Percentiles rank a stretch among this genome's conserved stretches.
Conservation (phyloP, 768 basidiomycete species). For the Amanita phalloides region DNA sequence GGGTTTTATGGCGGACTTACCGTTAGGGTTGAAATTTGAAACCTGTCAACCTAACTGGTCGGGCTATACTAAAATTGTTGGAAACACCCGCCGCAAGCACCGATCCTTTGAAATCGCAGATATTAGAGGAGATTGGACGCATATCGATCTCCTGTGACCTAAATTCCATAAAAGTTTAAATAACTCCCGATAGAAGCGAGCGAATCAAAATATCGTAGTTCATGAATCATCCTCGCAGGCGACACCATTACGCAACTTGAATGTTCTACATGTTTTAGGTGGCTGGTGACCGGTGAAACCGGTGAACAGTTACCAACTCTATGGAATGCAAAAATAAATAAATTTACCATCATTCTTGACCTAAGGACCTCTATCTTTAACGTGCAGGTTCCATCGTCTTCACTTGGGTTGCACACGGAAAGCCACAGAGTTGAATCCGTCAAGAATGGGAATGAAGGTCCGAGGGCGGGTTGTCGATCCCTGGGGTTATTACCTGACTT, state of each 20-base stretch:
- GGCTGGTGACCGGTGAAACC: not conserved
- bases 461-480: conserved; percentile 57
- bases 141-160: not conserved
- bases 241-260: not conserved
- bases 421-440: conserved; percentile 73
- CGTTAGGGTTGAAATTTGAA: conserved; percentile 40
- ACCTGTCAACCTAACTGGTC: conserved; percentile 22
- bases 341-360: not conserved
- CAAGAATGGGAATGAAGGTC: conserved; percentile 64
- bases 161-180: not conserved
- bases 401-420: conserved; percentile 10
- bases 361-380: not conserved
- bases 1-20: conserved; percentile 45
- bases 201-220: not conserved
- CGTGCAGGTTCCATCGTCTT: not conserved
- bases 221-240: not conserved
- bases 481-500: conserved; percentile 9
- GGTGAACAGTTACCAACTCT: not conserved
- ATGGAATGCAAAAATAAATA: not conserved
- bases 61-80: conserved; percentile 28
- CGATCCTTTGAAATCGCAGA: not conserved
- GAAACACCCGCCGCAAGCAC: conserved; percentile 36
- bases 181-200: not conserved
- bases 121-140: not conserved
- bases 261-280: not conserved